Conservation (phyloP, 257 asterid genomes). For the Nicotiana noctiflora region DNA sequence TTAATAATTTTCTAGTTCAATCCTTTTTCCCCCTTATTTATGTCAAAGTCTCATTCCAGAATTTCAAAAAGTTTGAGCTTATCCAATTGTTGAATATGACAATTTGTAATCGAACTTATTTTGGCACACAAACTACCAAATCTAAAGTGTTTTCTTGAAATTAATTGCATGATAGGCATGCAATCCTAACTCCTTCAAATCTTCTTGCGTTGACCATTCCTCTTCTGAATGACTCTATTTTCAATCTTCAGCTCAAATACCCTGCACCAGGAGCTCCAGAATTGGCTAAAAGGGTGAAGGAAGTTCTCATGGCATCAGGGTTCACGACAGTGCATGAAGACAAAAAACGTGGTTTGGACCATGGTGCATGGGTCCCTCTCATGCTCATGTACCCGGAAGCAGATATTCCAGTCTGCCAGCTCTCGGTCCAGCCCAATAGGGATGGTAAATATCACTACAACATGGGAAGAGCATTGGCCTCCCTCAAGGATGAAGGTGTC, state of each 20-base stretch:
- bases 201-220: not conserved
- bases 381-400: constrained; percentile 86
- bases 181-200: not conserved
- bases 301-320: constrained; percentile 45
- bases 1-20: not conserved
- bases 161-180: not conserved
- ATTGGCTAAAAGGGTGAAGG: constrained; percentile 54
- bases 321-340: constrained; percentile 47
- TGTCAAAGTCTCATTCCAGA: not conserved
- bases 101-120: not conserved
- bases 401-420: constrained; percentile 78
- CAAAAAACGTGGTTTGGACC: constrained; percentile 71
- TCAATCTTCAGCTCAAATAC: constrained; percentile 46
- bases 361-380: constrained; percentile 93
- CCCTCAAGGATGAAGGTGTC: constrained; percentile 73
- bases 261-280: constrained; percentile 80
- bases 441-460: constrained; percentile 69
- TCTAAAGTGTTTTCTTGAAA: not conserved
- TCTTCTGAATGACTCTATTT: not conserved
- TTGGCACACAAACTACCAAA: not conserved
- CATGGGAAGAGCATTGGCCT: constrained; percentile 61
- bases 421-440: constrained; percentile 57
- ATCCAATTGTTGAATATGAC: not conserved
- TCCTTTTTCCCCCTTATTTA: not conserved
- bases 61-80: not conserved